These are phyloP conservation scores for Aspergillus sp. DNA, from an alignment of 2,329 filamentous ascomycete genomes.

Conservation along the genomic window DNA sequence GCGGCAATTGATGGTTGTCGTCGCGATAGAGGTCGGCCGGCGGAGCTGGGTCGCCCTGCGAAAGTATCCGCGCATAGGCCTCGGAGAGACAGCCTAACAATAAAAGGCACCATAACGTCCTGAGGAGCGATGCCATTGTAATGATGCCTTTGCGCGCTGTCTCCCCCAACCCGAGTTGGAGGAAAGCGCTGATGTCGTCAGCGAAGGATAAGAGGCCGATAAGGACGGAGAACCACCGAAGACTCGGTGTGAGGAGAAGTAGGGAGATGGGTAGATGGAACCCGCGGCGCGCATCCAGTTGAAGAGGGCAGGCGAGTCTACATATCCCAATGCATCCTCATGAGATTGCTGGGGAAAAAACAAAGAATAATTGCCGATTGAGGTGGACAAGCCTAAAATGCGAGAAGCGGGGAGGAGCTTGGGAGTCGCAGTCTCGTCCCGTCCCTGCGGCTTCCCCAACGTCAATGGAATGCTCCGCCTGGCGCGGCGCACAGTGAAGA, in stretches of 20 bases:
- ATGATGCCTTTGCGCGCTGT: background rate
- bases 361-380: background rate
- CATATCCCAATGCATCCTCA: slow-evolving; percentile 8
- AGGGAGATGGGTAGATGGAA: slow-evolving; percentile 4
- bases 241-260: background rate
- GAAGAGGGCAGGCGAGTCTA: slow-evolving; percentile 5
- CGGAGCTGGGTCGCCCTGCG: slow-evolving; percentile 23
- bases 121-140: slow-evolving; percentile 9
- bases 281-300: slow-evolving; percentile 4
- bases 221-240: background rate
- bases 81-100: slow-evolving; percentile 22
- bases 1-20: slow-evolving; percentile 12
- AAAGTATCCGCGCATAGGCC: slow-evolving; percentile 32
- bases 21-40: slow-evolving; percentile 14
- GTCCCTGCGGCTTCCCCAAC: background rate
- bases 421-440: background rate
- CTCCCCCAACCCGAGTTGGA: background rate
- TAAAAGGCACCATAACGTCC: slow-evolving; percentile 23
- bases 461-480: slow-evolving; percentile 2
- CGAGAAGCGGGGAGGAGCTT: slow-evolving; percentile 8
- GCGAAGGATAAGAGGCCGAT: slow-evolving; percentile 5
- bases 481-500: background rate
- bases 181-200: slow-evolving; percentile 5
- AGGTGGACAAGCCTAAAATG: background rate
- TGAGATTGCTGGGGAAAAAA: background rate